A percentile compares a stretch with the other conserved stretches of the same genome.
phyloP scores from a whole-genome alignment of 805 yeast species.

The Spathaspora hagerdaliae region DNA sequence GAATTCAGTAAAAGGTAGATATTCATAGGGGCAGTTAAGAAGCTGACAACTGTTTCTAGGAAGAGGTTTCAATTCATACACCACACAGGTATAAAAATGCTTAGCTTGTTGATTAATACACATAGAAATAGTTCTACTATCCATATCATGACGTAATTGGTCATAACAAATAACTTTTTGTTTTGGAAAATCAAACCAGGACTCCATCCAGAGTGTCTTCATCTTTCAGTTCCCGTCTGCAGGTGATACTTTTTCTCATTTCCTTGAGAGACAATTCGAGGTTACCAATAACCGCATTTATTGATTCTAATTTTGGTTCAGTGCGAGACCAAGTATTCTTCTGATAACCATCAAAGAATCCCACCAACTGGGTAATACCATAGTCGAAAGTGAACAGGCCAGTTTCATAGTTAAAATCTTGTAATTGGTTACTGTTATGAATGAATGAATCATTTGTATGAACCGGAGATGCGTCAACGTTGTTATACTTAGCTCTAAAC shows the following conservation, averaged over 20 bases:
- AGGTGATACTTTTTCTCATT: constrained; percentile 1
- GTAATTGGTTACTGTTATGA: constrained; percentile 4
- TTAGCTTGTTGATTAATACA: too few species aligned
- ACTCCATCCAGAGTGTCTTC: too few species aligned
- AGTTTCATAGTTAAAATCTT: constrained; percentile 15
- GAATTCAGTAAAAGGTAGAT: too few species aligned
- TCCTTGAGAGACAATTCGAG: constrained; percentile 6
- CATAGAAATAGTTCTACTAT: too few species aligned
- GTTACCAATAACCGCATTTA: background rate
- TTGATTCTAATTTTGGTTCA: background rate
- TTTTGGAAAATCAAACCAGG: too few species aligned
- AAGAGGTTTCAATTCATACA: too few species aligned
- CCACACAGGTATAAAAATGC: too few species aligned
- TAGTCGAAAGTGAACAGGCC: constrained; percentile 27
- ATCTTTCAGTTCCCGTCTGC: background rate
- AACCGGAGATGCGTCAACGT: background rate
- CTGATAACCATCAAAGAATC: background rate
- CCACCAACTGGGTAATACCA: constrained; percentile 10
- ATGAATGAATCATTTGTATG: background rate
- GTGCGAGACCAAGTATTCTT: background rate
- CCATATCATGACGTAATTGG: too few species aligned
- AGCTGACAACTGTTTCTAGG: too few species aligned
- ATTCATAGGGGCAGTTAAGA: too few species aligned
- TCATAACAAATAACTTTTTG: too few species aligned
- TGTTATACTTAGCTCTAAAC: constrained; percentile 1